Base-by-base conservation (phyloP, 768 basidiomycete species). In the Solioccasus polychromus region DNA sequence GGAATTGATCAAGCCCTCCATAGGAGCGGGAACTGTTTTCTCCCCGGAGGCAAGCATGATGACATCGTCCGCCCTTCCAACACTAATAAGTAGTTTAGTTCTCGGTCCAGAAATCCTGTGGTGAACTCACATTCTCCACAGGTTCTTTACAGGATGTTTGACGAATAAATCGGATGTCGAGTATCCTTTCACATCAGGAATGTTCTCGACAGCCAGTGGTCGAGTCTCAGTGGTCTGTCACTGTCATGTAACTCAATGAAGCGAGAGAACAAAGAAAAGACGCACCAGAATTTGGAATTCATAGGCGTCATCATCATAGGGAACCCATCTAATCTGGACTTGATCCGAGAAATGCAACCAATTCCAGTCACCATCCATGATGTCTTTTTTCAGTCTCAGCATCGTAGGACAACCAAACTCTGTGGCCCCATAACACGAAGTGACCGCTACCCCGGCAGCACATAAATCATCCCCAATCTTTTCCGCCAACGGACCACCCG, bases 161-260 rank as follows among this genome's bases (percentile, higher is more conserved):
- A 65, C 47, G 14, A 79, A 58, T 2, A 78, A 34, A 53, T 78
- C 78, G 1, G 63, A 57, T 2, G 74, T 75, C 2, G 71, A 61
- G 35, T 74, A 76, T 10, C 68, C 73, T 18, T 62, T 58, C 15
- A 53, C 51, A 4, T 73, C 76, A 2, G 68, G 53, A 2, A 71
- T 40, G 51, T 77, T 77, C 36, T 65, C 47, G 8, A 64, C 34
- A 1, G 57, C 50, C 39, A 54, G n/a, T n/a, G 30, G 34, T 9
- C 32, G 24, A 1, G 24, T 35, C 8, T 46, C 44, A 7, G 30
- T 35, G 1, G 52, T 30, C 58, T 59, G 41, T 7, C 23, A 8
- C 23, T 4, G 2, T 10, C 6, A 40, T 22, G 5, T 18, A 12
- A 18, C 8, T n/a, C n/a, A n/a, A n/a, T n/a, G n/a, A n/a, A n/a